Base-by-base conservation (phyloP, 495 filamentous ascomycete species). In the Daldinia childiae region DNA sequence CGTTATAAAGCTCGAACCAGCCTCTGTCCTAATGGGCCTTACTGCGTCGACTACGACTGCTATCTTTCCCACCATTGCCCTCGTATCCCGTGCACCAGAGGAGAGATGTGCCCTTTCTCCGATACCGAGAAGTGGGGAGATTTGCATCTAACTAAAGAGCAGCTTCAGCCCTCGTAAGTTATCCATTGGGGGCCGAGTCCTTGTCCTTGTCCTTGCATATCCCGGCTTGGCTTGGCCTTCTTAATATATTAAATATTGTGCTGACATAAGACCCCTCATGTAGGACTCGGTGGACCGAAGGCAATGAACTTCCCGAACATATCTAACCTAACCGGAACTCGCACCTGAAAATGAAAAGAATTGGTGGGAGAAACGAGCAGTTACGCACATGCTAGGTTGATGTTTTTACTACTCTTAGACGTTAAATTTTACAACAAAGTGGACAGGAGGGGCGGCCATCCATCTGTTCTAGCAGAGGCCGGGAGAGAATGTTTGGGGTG, bases 11-110 rank as follows among this genome's bases (percentile, higher is more conserved):
- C 76, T 17, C 64, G 76, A 60, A 78, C 76, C 45, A 78, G 76
- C 61, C 66, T 78, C 58, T 78, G 76, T 60, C 76, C 76, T 2
- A 56, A 66, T 29, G 76, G 76, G 2, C 76, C 76, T 1, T 71
- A 69, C 58, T 78, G 76, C 30, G 68, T 58, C 64, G 76, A 78
- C 63, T 71, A 74, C 45, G 76, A 78, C 32, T 78, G 76, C 60
- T 78, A 78, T 57, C 71, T 78, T 38, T 78, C 76, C 41, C 76
- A 78, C 39, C 76, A 78, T 54, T 78, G 76, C 34, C 76, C 76
- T 32, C 66, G 76, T 11, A 6, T 43, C 15, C 65, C 66, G 41
- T 78, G 76, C 48, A 68, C 68, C 11, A 59, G 74, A 14, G 64
- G 64, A 50, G 76, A 78, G 15, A 27, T 27, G 39, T 78, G 76